Base-by-base conservation (phyloP, 176 grass and related monocot genomes). In the Oryza coarctata region DNA sequence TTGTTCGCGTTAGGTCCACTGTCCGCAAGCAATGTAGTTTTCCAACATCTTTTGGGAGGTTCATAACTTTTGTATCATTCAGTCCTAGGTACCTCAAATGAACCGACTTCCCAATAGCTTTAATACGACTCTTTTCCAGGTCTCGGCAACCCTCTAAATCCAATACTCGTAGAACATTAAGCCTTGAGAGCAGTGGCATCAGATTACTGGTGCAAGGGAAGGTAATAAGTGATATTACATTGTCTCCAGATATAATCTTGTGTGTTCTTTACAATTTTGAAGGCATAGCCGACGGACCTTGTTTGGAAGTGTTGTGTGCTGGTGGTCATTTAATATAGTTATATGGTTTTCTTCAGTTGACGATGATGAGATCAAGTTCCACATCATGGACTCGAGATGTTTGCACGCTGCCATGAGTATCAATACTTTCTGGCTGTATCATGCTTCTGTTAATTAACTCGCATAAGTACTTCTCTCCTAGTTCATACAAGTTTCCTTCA, bases 401-500 rank as follows among this genome's bases (percentile, higher is more conserved):
- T 29, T 4, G 9, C 23, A 63, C n/a, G 9, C 3, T 14, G 10
- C 62, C 71, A 75, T 36, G 9, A 75, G 22, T 14, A 12, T 75
- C 1, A 3, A 55, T 29, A 5, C 35, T 2, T 36, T 22, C 61
- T 13, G 81, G 81, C 29, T 83, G 62, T 15, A 83, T 67, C 62
- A 83, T 4, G 71, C 71, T 75, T 38, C 81, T 83, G 9, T 83
- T 83, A 3, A 83, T 83, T 1, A 83, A 41, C 60, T 83, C 81
- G 66, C 17, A 49, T 20, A 74, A 75, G n/a, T 83, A 83, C 27
- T 35, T 22, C 0, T 7, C 4, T 11, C 40, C 60, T 13, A 52
- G 20, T 38, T 52, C 6, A 38, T 36, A 2, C 8, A 67, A 38
- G 2, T 2, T 6, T 28, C 39, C 39, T 5, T 74, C 40, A 36